These are phyloP conservation scores for Lentinula raphanica DNA, from an alignment of 768 basidiomycete genomes.

Conservation along the genomic window DNA sequence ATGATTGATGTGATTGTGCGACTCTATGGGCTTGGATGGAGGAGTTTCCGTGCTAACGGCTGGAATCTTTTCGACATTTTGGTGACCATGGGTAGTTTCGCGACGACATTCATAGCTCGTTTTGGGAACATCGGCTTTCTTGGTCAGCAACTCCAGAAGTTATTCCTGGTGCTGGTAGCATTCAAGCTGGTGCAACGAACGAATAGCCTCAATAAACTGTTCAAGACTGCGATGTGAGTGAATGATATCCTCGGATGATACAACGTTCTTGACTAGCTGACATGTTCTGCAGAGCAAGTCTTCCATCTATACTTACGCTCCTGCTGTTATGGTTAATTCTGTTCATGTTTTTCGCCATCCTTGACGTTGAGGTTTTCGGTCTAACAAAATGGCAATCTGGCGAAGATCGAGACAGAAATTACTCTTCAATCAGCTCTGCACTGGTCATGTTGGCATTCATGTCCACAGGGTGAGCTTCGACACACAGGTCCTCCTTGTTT, in stretches of 20 bases:
- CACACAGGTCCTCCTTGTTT: neutral
- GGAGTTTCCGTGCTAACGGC: constrained; percentile 80
- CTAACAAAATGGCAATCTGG: constrained; percentile 79
- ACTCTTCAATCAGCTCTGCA: constrained; percentile 69
- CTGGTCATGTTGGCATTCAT: constrained; percentile 89
- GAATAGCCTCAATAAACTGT: constrained; percentile 86
- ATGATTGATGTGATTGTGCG: constrained; percentile 72
- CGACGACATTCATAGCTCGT: constrained; percentile 72
- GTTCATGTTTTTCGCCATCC: constrained; percentile 87
- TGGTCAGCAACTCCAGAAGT: constrained; percentile 70
- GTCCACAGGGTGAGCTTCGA: constrained; percentile 73
- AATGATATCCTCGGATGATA: neutral
- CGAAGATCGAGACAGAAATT: constrained; percentile 71
- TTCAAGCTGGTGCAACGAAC: constrained; percentile 92
- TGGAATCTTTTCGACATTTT: constrained; percentile 93
- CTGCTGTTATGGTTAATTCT: constrained; percentile 84
- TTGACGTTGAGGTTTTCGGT: constrained; percentile 87
- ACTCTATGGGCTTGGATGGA: constrained; percentile 79
- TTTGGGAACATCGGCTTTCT: constrained; percentile 42
- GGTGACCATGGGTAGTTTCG: constrained; percentile 74
- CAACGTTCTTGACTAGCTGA: neutral
- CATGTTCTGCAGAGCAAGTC: constrained; percentile 55
- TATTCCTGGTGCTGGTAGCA: constrained; percentile 89
- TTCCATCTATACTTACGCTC: constrained; percentile 81
- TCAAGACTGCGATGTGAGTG: constrained; percentile 91